Evolutionary conservation across 306 rosid species (phyloP).

Genomic region (Quillaja saponaria): DNA sequence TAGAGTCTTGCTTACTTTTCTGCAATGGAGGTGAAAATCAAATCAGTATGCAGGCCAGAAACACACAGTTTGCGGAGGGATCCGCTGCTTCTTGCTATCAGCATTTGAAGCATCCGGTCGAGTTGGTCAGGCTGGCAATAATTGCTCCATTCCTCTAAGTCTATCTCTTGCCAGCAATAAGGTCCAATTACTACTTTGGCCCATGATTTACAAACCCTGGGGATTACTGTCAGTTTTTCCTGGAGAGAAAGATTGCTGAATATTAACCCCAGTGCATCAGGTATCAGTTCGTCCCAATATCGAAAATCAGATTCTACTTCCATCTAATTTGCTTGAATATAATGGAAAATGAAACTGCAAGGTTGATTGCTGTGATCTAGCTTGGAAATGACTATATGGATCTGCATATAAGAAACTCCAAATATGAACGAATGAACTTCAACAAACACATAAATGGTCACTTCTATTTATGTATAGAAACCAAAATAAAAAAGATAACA

Average conservation of each 20-base stretch:
- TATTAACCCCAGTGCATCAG: slow-evolving; percentile 85
- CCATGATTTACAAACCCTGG: slow-evolving; percentile 94
- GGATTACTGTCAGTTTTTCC: slow-evolving; percentile 76
- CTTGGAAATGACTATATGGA: background rate
- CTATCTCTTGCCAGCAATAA: slow-evolving; percentile 95
- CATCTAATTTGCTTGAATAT: slow-evolving; percentile 50
- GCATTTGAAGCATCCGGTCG: slow-evolving; percentile 70
- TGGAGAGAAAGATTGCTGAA: slow-evolving; percentile 74
- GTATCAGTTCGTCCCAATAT: slow-evolving; percentile 91
- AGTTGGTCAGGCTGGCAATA: slow-evolving; percentile 58
- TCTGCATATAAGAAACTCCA: background rate
- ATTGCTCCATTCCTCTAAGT: slow-evolving; percentile 87
- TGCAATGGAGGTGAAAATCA: slow-evolving; percentile 72
- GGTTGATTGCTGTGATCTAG: slow-evolving; percentile 10
- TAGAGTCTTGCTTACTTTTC: slow-evolving; percentile 68
- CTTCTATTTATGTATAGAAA: background rate
- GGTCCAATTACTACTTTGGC: slow-evolving; percentile 77
- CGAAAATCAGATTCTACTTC: slow-evolving; percentile 57
- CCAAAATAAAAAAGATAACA: background rate
- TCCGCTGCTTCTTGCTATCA: slow-evolving; percentile 68
- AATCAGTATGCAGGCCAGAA: slow-evolving; percentile 60
- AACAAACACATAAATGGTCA: background rate
- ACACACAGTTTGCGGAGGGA: slow-evolving; percentile 82
- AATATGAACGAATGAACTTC: background rate
- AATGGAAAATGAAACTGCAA: background rate